phyloP scores from a whole-genome alignment of 768 basidiomycete species.

The Mrakia blollopis region DNA sequence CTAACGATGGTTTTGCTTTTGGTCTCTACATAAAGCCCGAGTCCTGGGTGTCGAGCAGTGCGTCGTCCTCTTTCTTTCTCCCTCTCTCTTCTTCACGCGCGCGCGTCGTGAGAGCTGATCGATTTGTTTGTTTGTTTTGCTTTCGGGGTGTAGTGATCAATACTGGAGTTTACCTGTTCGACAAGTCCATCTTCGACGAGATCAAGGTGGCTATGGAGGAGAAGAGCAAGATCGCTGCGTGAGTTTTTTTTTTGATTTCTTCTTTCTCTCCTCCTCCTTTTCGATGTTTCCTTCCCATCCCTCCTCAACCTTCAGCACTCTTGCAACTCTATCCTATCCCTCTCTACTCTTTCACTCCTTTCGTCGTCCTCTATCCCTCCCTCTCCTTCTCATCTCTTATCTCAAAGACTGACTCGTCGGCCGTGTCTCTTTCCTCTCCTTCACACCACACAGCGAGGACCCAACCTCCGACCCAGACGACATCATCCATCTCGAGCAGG shows the following conservation, averaged over 20 bases:
- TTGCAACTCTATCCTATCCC: no score
- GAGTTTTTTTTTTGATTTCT: constrained; percentile 21
- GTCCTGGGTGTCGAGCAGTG: constrained; percentile 43
- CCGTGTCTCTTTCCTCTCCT: neutral
- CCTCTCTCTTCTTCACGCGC: no score
- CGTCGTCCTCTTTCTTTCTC: no score
- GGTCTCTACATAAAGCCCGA: constrained; percentile 39
- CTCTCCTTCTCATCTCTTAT: neutral
- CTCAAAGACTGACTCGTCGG: no score
- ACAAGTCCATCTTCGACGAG: constrained; percentile 48
- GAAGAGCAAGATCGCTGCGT: constrained; percentile 44
- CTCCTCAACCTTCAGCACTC: no score
- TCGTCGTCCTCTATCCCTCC: neutral
- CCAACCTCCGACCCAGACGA: constrained; percentile 46
- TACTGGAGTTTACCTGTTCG: constrained; percentile 38
- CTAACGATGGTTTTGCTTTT: neutral
- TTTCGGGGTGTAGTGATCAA: constrained; percentile 4
- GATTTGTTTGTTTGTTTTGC: no score
- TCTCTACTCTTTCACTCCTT: neutral
- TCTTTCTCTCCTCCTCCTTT: neutral
- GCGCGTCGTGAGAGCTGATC: no score
- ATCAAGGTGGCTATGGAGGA: constrained; percentile 48
- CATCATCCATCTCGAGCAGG: constrained; percentile 49
- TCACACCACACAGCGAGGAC: constrained; percentile 38
- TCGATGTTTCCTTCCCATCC: neutral